Base-by-base conservation (phyloP, 345 rosid genomes). In the Rhodamnia argentea region DNA sequence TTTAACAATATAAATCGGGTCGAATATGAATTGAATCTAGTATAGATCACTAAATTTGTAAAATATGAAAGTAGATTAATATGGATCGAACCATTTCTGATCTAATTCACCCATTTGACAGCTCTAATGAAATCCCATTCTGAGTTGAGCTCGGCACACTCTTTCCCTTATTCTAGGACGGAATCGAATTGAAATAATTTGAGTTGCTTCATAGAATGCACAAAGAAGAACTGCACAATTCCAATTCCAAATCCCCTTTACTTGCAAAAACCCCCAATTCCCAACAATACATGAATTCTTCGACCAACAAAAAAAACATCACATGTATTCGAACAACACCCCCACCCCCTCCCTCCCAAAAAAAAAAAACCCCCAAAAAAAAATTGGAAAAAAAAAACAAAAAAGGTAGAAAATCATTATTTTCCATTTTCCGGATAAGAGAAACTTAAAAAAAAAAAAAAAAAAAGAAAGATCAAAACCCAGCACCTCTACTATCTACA, bases 81-180 rank as follows among this genome's bases (percentile, higher is more conserved):
- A 50, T 50, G 2, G 9, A 9, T 50, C 13, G 13, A 10, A 2
- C 2, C 4, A 51, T 51, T 51, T 51, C 3, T 1, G 3, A 51
- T 2, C 14, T 14, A 1, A 0, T 1, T 13, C 14, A 51, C 2
- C 1, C 52, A 51, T 51, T 11, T 3, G 13, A 51, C 14, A 0
- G 52, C 14, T 11, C 3, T 11, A 52, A 14, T 27, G 8, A 1
- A 62, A 62, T 37, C 7, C 1, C 0, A 0, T 32, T 2, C 1
- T 6, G 18, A 16, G 10, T 70, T 18, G 1, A 32, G 26, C 22
- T 70, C 23, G 1, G 4, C 12, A 62, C 22, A 22, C 52, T 51
- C 14, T 10, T 51, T 51, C 1, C 0, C 14, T 51, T 51, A 51
- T 22, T 55, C 23, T 20, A 7, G 10, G 10, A 20, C 4, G 26